Evolutionary conservation across 192 early-diverging fungal genomes (phyloP).

Genomic region (Spinellus fusiger): DNA sequence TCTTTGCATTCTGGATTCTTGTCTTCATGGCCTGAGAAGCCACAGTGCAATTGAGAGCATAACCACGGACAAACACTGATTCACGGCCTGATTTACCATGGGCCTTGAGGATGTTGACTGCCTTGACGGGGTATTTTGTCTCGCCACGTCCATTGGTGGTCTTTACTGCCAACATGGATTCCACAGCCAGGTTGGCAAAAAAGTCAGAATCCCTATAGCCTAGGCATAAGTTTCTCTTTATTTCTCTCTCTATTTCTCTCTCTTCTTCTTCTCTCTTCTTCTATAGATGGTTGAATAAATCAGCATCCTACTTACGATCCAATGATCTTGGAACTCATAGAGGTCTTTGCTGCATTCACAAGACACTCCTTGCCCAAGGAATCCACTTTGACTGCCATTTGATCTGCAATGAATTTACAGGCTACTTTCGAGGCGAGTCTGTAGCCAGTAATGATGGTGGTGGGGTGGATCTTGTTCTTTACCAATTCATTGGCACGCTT

Average conservation of each 20-base stretch:
- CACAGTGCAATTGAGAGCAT: constrained; percentile 96
- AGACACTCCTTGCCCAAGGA: constrained; percentile 84
- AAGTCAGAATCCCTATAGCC: constrained; percentile 85
- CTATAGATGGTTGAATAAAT: no score
- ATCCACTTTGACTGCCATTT: constrained; percentile 92
- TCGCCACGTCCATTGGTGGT: constrained; percentile 76
- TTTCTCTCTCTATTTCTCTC: no score
- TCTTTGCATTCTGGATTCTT: constrained; percentile 81
- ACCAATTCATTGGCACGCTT: constrained; percentile 92
- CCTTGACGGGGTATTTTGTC: constrained; percentile 89
- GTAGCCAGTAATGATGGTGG: constrained; percentile 95
- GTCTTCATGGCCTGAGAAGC: constrained; percentile 94
- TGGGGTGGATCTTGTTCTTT: constrained; percentile 98
- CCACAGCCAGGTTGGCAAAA: constrained; percentile 92
- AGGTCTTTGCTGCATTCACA: constrained; percentile 94
- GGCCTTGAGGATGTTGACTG: constrained; percentile 95
- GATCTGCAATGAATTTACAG: constrained; percentile 94
- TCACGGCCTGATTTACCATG: constrained; percentile 90
- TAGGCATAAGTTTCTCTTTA: no score
- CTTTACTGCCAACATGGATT: constrained; percentile 89
- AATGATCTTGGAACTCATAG: constrained; percentile 96
- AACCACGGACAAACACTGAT: constrained; percentile 82
- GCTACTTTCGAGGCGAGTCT: constrained; percentile 93
- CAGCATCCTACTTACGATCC: constrained; percentile 83
- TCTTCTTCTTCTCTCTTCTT: neutral